These are phyloP conservation scores for Postia placenta DNA, from an alignment of 768 basidiomycete genomes.

Conservation along the genomic window DNA sequence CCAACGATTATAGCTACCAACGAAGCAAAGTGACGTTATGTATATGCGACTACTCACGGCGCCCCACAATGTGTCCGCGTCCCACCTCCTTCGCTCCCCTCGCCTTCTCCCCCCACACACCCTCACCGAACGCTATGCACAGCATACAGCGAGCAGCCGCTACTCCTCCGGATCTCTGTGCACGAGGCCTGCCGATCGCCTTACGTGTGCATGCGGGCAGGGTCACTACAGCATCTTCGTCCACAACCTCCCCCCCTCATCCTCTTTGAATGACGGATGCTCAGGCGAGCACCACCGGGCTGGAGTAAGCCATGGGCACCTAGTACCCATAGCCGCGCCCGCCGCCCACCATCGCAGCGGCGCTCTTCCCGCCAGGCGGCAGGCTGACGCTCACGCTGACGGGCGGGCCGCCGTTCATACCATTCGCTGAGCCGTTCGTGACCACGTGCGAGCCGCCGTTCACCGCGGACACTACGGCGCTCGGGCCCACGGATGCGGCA, in stretches of 20 bases:
- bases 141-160: too few species aligned
- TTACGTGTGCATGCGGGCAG: background rate
- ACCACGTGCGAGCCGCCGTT: conserved; percentile 14
- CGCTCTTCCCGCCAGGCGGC: conserved; percentile 27
- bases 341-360: conserved; percentile 24
- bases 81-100: too few species aligned
- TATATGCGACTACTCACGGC: too few species aligned
- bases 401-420: conserved; percentile 23
- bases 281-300: background rate
- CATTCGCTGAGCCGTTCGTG: conserved; percentile 18
- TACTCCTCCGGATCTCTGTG: too few species aligned
- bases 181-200: background rate
- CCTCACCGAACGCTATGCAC: too few species aligned
- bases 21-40: too few species aligned
- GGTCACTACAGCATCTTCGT: background rate
- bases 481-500: conserved; percentile 46
- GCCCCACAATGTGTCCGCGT: too few species aligned
- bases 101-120: too few species aligned
- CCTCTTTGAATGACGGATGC: background rate
- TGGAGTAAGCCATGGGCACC: background rate
- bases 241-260: background rate
- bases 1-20: too few species aligned
- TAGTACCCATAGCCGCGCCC: conserved; percentile 37
- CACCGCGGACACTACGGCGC: conserved; percentile 1
- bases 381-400: conserved; percentile 39